A percentile compares a stretch with the other conserved stretches of the same genome.
Evolutionary conservation across 2,329 filamentous ascomycete genomes (phyloP).

Genomic region (Leptoxyphium fumago): DNA sequence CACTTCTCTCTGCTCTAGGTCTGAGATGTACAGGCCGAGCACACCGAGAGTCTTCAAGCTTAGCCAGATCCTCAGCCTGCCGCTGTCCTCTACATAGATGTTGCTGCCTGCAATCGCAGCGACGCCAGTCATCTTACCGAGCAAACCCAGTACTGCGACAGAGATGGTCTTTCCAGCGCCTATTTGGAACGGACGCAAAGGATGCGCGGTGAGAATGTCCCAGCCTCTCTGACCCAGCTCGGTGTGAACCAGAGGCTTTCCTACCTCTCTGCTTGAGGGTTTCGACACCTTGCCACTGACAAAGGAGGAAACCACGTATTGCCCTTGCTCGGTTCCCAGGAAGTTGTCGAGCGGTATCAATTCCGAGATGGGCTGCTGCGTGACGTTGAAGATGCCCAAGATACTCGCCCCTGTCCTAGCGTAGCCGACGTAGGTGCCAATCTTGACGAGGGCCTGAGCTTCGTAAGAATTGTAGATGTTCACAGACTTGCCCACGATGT

Average conservation of each 20-base stretch:
- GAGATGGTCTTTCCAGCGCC: slow-evolving; percentile 28
- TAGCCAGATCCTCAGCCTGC: slow-evolving; percentile 49
- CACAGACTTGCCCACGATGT: slow-evolving; percentile 55
- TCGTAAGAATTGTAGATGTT: slow-evolving; percentile 64
- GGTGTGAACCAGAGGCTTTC: slow-evolving; percentile 42
- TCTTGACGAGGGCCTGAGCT: slow-evolving; percentile 57
- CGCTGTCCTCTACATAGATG: slow-evolving; percentile 43
- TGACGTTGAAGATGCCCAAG: slow-evolving; percentile 74
- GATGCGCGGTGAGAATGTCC: slow-evolving; percentile 68
- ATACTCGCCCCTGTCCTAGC: slow-evolving; percentile 58
- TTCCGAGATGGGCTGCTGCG: slow-evolving; percentile 46
- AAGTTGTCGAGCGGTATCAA: slow-evolving; percentile 58
- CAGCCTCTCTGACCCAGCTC: slow-evolving; percentile 53
- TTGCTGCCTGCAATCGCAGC: slow-evolving; percentile 57
- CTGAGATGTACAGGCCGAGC: slow-evolving; percentile 65
- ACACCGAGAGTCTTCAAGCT: slow-evolving; percentile 67
- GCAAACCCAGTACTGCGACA: slow-evolving; percentile 59
- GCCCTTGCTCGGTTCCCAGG: slow-evolving; percentile 47
- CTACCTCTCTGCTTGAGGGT: slow-evolving; percentile 28
- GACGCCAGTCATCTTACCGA: slow-evolving; percentile 81
- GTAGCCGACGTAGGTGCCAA: slow-evolving; percentile 62
- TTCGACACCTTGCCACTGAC: slow-evolving; percentile 46
- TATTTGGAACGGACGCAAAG: slow-evolving; percentile 42
- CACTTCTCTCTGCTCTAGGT: slow-evolving; percentile 38
- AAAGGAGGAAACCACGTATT: slow-evolving; percentile 64